Evolutionary conservation across 2,329 filamentous ascomycete species (phyloP), one percentile per base, ranked within the genome.

Genomic region (Fusarium nanum): DNA sequence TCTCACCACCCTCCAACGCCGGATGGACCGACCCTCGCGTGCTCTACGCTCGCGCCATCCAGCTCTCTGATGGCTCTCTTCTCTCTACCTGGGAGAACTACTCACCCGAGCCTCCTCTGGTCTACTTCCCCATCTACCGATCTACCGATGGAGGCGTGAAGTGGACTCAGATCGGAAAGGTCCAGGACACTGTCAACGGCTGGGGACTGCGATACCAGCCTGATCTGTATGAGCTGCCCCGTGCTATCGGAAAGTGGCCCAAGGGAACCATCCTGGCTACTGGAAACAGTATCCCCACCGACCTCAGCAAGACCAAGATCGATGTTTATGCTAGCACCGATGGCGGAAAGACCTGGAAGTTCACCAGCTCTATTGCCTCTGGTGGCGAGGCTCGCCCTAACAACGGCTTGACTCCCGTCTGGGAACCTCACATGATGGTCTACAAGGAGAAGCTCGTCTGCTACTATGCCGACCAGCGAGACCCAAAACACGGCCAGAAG

Each of bases 401-500:
- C 73, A 91, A 93, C 73, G 90, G 88, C 2, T 77, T 88, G 40
- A 91, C 89, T 0, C 89, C 90, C 1, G 88, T 93, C 22, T 93
- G 91, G 91, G 91, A 93, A 77, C 91, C 91, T 0, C 92, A 91
- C 77, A 78, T 93, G 56, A 76, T 88, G 76, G 81, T 85, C 28
- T 84, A 89, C 74, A 79, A 91, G 49, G 83, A 87, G 56, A 81
- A 87, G 48, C 79, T 93, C 12, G 84, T 92, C 41, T 83, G 85
- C 74, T 93, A 91, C 81, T 93, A 92, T 80, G 89, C 90, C 1
- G 91, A 93, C 77, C 91, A 93, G 76, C 86, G 91, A 42, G 89
- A 89, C 67, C 87, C 64, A 20, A 70, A 64, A 27, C 83, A 92
- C 68, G 91, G 90, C 28, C 91, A 93, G 79, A 91, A 92, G 75